Base-by-base conservation (phyloP, 2,329 filamentous ascomycete genomes). In the Sporothrix globosa region DNA sequence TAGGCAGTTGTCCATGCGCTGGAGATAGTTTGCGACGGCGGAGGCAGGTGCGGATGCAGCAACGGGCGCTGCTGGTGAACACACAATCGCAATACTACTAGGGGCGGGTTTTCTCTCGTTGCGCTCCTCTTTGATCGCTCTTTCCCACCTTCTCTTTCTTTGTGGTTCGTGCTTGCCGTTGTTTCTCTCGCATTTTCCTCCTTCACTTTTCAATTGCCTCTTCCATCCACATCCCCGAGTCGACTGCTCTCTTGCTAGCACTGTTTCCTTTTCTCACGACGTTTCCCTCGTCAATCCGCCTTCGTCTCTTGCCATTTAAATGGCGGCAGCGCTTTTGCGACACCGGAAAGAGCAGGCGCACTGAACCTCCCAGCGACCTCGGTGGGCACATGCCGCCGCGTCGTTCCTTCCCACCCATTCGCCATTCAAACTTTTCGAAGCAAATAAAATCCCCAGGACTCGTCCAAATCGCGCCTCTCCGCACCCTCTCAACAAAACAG, bases 41-140 rank as follows among this genome's bases (percentile, higher is more conserved):
- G 69, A 70, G 53, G 69, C 54, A 61, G 69, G 69, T 24, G 69
- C 54, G 69, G 65, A 70, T 54, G 56, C 53, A 61, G 56, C 56
- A 68, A 65, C 54, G 56, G 34, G 14, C 30, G 53, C n/a, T 19
- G 58, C 58, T 39, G 24, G 54, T 60, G 56, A 69, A 50, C 67
- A 63, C 41, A 68, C 14, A 44, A 13, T 44, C 41, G 27, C 13
- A 68, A 67, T 70, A 70, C 52, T 70, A 41, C 34, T 34, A 34
- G 61, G 60, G 61, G 24, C 48, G 34, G 58, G 14, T 34, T 65
- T 54, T 63, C 58, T 68, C 53, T 54, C n/a, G 54, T 53, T 17
- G 39, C 54, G 54, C 50, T 65, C 65, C 44, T 68, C 50, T 48
- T 66, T 24, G 54, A 46, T 66, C 67, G 56, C 53, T 60, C 67